Conservation (phyloP, 176 grass and related monocot species). For the Eleusine coracana region DNA sequence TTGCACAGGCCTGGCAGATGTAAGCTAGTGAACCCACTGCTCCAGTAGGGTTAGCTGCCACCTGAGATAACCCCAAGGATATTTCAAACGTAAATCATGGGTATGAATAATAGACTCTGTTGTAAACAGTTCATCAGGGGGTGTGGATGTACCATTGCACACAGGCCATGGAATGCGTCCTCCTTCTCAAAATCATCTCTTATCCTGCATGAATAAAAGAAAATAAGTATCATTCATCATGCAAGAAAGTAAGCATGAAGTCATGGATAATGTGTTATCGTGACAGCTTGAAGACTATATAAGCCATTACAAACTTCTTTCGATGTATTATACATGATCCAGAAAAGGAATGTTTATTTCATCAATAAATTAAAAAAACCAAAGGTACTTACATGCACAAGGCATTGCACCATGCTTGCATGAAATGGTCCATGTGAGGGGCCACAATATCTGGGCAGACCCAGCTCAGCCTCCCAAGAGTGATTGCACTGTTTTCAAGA, state of each 20-base stretch:
- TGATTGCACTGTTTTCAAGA: conserved; percentile 93
- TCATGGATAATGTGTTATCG: background rate
- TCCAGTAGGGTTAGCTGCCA: conserved; percentile 75
- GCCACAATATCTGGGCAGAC: conserved; percentile 89
- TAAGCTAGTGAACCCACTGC: conserved; percentile 68
- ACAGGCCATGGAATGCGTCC: conserved; percentile 91
- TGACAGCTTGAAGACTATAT: conserved; percentile 11
- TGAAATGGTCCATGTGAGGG: conserved; percentile 94
- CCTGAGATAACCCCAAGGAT: conserved; percentile 46
- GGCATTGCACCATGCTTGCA: conserved; percentile 87
- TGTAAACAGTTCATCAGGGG: background rate
- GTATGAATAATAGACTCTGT: background rate
- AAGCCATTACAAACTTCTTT: background rate
- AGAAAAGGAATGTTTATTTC: background rate
- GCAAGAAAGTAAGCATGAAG: conserved; percentile 14
- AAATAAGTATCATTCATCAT: conserved; percentile 16
- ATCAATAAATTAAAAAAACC: background rate
- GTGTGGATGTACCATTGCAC: conserved; percentile 55
- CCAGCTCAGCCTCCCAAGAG: conserved; percentile 95
- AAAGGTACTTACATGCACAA: conserved; percentile 75
- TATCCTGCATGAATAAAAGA: conserved; percentile 63
- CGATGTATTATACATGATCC: background rate
- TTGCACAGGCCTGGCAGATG: conserved; percentile 86
- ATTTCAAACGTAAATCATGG: conserved; percentile 3
- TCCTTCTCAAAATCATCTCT: conserved; percentile 99